These are phyloP conservation scores for Cyberlindnera amylophila DNA, from an alignment of 805 yeast genomes.

Conservation along the genomic window DNA sequence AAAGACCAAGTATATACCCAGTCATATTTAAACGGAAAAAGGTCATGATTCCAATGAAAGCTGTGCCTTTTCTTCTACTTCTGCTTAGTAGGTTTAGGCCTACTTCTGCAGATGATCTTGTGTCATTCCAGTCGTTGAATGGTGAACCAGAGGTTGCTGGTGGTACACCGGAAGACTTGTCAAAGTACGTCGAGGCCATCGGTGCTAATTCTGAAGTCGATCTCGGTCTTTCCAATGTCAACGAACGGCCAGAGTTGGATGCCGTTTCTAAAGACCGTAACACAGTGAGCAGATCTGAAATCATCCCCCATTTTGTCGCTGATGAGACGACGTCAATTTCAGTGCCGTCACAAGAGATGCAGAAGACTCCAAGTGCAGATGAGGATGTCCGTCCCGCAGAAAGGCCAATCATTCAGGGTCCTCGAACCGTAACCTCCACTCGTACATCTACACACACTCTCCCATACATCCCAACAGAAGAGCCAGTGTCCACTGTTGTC, in stretches of 20 bases:
- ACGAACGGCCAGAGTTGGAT: neutral
- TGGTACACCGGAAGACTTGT: neutral
- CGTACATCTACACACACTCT: slow-evolving; percentile 10
- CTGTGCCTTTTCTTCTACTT: neutral
- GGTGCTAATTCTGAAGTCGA: neutral
- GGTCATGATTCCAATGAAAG: too few species aligned
- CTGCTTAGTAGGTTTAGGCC: neutral
- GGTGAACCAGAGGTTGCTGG: neutral
- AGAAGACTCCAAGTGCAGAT: neutral
- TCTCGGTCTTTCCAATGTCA: neutral
- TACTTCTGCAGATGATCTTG: neutral
- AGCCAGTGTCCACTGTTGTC: slow-evolving; percentile 5
- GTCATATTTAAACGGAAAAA: too few species aligned
- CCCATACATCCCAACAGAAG: neutral
- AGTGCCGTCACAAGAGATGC: too few species aligned
- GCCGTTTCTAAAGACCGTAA: too few species aligned
- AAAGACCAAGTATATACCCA: too few species aligned
- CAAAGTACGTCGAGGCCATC: neutral
- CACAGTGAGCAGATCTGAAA: too few species aligned
- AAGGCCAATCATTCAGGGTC: neutral
- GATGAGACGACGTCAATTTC: too few species aligned
- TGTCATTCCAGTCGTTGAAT: slow-evolving; percentile 7
- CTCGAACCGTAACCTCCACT: slow-evolving; percentile 2
- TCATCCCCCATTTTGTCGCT: too few species aligned
- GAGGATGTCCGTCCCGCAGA: neutral